Evolutionary conservation across 2,329 filamentous ascomycete species (phyloP).

Genomic region (Penicillium sp.): DNA sequence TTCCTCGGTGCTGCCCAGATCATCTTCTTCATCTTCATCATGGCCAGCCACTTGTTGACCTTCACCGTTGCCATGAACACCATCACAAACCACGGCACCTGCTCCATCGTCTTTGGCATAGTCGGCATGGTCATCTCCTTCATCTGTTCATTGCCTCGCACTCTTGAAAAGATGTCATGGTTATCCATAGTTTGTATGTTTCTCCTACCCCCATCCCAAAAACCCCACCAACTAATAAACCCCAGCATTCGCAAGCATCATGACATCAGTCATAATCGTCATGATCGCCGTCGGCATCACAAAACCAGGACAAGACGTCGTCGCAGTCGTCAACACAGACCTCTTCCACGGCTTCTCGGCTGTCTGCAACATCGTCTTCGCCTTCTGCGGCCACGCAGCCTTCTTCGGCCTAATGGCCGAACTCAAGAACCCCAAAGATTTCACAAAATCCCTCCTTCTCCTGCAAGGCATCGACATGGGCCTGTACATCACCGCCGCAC

Average conservation of each 20-base stretch:
- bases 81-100: constrained; percentile 60
- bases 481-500: constrained; percentile 64
- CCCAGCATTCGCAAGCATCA: constrained; percentile 61
- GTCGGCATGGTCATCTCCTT: constrained; percentile 60
- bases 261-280: constrained; percentile 62
- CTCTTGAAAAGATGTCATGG: constrained; percentile 61
- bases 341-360: constrained; percentile 59
- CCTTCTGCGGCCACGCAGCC: constrained; percentile 67
- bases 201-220: no score
- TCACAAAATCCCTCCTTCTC: constrained; percentile 61
- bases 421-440: constrained; percentile 60
- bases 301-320: constrained; percentile 40
- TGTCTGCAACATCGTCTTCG: constrained; percentile 68
- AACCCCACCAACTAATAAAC: not conserved
- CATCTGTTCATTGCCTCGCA: constrained; percentile 59
- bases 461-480: constrained; percentile 59
- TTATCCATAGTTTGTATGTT: constrained; percentile 55
- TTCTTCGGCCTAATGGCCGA: constrained; percentile 68
- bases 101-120: constrained; percentile 64
- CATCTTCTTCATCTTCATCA: constrained; percentile 66
- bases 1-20: constrained; percentile 61
- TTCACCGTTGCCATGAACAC: constrained; percentile 68
- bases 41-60: constrained; percentile 69
- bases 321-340: constrained; percentile 42
- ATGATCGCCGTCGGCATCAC: constrained; percentile 63